Base-by-base conservation (phyloP, 2,329 filamentous ascomycete species). In the Botrytis cinerea region DNA sequence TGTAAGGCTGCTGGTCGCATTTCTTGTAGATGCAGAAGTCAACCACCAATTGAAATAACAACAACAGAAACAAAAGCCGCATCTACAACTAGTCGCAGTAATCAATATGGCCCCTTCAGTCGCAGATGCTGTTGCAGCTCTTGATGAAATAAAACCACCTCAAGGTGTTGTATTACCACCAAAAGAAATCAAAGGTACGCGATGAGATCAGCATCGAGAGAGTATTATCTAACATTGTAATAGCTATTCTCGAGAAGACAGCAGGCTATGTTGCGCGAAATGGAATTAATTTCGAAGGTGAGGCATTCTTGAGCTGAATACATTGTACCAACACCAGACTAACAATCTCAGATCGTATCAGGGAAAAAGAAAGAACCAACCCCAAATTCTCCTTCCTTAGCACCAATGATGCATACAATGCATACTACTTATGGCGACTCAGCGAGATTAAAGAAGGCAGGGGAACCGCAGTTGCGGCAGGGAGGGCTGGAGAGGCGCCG, bases 371-470 rank as follows among this genome's bases (percentile, higher is more conserved):
- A 81, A 88, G 89, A 78, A 87, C 87, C 77, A 96, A 97, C 80
- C 89, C 93, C n/a, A 97, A 97, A 81, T 96, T 98, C 82, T 93
- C 92, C 79, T 99, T 98, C 82, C 84, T 99, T 45, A 91, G 89
- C 79, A 85, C 88, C 25, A 87, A 89, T 78, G 95, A 99, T 83
- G 88, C 94, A 3, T 99, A 98, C 84, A 89, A 94, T 76, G 86
- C 91, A 14, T 99, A 93, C 84, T 99, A 98, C 82, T 85, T 90
- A 84, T 99, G 96, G 96, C 91, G 95, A 77, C 87, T 98, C 45
- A 88, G 88, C 75, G 95, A 98, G 84, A 92, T 98, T 81, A 91
- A 88, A 79, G 91, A 91, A 70, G 96, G 96, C 9, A 89, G 95
- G 78, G 94, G 94, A 72, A 95, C 92, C 20, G 88, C 89, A 25